phyloP scores from a whole-genome alignment of 2,329 filamentous ascomycete species.

The Cladophialophora chaetospira region DNA sequence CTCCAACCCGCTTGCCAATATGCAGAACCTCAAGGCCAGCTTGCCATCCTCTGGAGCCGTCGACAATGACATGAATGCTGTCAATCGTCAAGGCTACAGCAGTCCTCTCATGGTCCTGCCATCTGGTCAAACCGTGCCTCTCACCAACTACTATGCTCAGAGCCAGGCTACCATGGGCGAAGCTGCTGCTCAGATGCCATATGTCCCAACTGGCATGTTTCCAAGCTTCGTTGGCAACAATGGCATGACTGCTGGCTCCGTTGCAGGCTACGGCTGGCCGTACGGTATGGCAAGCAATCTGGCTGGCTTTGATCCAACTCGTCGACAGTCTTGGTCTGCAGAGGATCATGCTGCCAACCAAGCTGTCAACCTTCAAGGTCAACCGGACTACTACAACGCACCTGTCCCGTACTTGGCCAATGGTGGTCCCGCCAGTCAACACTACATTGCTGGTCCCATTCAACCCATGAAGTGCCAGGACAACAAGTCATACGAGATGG shows the following conservation, averaged over 20 bases:
- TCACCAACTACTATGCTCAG: constrained; percentile 30
- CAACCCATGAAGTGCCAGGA: constrained; percentile 50
- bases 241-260: constrained; percentile 37
- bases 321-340: constrained; percentile 45
- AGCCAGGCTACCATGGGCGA: constrained; percentile 22
- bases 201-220: constrained; percentile 42
- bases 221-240: constrained; percentile 38
- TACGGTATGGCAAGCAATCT: constrained; percentile 41
- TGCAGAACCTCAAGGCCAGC: constrained; percentile 32
- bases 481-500: constrained; percentile 47
- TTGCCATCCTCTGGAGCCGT: constrained; percentile 25
- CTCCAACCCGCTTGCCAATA: constrained; percentile 28
- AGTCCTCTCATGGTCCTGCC: constrained; percentile 33
- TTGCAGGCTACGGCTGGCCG: constrained; percentile 42
- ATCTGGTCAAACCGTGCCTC: constrained; percentile 33
- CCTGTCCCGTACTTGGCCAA: constrained; percentile 60
- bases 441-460: constrained; percentile 37
- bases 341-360: constrained; percentile 54
- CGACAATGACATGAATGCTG: constrained; percentile 21
- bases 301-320: constrained; percentile 41
- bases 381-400: constrained; percentile 54
- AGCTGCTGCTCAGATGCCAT: constrained; percentile 35
- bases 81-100: constrained; percentile 28
- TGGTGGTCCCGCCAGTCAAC: constrained; percentile 57
- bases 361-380: constrained; percentile 48